These are phyloP conservation scores for Leccinum fuscescens DNA, from an alignment of 1,284 basidiomycete genomes.

Conservation along the genomic window DNA sequence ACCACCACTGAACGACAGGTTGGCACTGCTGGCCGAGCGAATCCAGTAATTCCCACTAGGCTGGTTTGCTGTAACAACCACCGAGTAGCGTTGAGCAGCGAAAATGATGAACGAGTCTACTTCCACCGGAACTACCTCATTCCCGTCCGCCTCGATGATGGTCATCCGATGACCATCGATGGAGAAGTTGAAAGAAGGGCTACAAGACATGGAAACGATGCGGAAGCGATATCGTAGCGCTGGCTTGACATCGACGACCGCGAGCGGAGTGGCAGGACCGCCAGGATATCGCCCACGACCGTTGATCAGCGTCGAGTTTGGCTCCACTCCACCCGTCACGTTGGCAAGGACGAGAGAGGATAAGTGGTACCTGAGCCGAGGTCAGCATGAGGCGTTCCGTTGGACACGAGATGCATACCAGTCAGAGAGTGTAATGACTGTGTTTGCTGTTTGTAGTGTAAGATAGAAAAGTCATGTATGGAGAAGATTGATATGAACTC, in stretches of 20 bases:
- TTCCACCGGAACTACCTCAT: slow-evolving; percentile 37
- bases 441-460: slow-evolving; percentile 24
- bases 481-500: background rate
- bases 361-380: slow-evolving; percentile 25
- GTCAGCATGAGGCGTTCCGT: background rate
- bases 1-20: slow-evolving; percentile 35
- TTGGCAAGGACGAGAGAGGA: slow-evolving; percentile 16
- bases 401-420: slow-evolving; percentile 20
- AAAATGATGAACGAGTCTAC: slow-evolving; percentile 42
- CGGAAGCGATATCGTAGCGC: slow-evolving; percentile 35
- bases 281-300: slow-evolving; percentile 42
- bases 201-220: slow-evolving; percentile 36
- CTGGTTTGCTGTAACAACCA: slow-evolving; percentile 36
- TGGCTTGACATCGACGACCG: slow-evolving; percentile 33
- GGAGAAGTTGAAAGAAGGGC: slow-evolving; percentile 38
- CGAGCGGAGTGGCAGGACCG: slow-evolving; percentile 32
- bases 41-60: slow-evolving; percentile 46
- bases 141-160: slow-evolving; percentile 51
- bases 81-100: slow-evolving; percentile 42
- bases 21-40: slow-evolving; percentile 23
- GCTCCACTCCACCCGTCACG: slow-evolving; percentile 8
- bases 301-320: slow-evolving; percentile 48
- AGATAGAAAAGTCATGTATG: background rate
- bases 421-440: slow-evolving; percentile 33
- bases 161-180: slow-evolving; percentile 45